Percentiles rank a stretch among this genome's conserved stretches.
Evolutionary conservation across 169 alveolate genomes (phyloP).

Genomic region (Plasmodium coatneyi): DNA sequence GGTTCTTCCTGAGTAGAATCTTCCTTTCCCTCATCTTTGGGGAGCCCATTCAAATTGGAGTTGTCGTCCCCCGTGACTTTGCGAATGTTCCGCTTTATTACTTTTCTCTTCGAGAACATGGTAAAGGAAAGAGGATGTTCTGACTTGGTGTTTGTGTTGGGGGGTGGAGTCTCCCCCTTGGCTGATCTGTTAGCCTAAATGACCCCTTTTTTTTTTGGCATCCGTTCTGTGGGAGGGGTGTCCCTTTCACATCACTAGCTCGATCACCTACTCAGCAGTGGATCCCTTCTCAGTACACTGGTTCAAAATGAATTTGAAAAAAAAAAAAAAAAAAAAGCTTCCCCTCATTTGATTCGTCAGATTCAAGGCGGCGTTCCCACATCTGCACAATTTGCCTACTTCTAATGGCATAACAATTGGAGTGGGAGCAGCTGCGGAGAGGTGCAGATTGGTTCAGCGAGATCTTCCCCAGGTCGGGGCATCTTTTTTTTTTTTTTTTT

Average conservation of each 20-base stretch:
- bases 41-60: neutral
- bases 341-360: neutral
- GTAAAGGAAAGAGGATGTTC: neutral
- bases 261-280: neutral
- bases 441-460: neutral
- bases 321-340: no score
- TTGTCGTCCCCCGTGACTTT: conserved; percentile 19
- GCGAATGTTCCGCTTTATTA: conserved; percentile 41
- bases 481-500: no score
- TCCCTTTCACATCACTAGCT: neutral
- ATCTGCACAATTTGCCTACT: neutral
- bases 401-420: neutral
- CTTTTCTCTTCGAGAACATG: conserved; percentile 68
- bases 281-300: neutral
- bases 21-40: neutral
- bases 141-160: neutral
- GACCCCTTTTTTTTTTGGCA: neutral
- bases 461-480: neutral
- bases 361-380: neutral
- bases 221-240: neutral
- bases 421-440: neutral
- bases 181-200: neutral
- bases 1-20: neutral
- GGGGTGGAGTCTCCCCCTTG: neutral
- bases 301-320: neutral